These are phyloP conservation scores for Ceratobasidium sp. DNA, from an alignment of 1,284 basidiomycete genomes.

Conservation along the genomic window DNA sequence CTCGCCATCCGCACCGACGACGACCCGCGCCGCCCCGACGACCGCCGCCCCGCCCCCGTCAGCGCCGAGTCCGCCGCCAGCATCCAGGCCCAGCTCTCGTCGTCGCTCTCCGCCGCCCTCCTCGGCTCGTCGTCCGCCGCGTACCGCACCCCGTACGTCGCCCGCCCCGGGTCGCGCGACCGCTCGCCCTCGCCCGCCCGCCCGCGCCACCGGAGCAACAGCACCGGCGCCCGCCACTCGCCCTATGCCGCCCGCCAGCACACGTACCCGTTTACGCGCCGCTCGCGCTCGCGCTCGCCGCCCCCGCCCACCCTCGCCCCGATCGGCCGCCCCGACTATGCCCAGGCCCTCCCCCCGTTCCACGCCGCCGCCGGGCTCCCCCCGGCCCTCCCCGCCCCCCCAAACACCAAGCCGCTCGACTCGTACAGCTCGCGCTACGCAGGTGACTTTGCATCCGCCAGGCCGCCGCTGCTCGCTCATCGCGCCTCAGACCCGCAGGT, in stretches of 20 bases:
- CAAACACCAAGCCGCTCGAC: conserved; percentile 41
- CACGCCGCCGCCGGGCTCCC: conserved; percentile 19
- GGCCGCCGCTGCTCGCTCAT: conserved; percentile 1
- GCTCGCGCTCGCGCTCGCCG: conserved; percentile 24
- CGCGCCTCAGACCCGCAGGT: conserved; percentile 21
- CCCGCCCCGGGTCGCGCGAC: conserved; percentile 2
- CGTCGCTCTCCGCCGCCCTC: conserved; percentile 40
- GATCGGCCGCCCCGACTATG: conserved; percentile 29
- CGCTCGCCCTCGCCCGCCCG: conserved; percentile 18
- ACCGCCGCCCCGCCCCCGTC: conserved; percentile 26
- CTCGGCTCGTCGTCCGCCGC: conserved; percentile 33
- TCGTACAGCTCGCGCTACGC: conserved; percentile 7
- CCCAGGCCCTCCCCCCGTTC: conserved; percentile 27
- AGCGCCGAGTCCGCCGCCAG: conserved; percentile 34
- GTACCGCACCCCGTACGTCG: conserved; percentile 29
- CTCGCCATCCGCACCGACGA: conserved; percentile 24
- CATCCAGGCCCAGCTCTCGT: conserved; percentile 40
- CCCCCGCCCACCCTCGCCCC: conserved; percentile 31
- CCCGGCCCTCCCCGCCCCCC: conserved; percentile 23
- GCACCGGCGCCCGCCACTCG: conserved; percentile 22
- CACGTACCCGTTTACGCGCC: conserved; percentile 27
- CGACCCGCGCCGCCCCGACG: neutral
- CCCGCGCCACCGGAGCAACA: conserved; percentile 21
- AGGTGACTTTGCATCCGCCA: neutral
- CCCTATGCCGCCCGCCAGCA: conserved; percentile 28